These are phyloP conservation scores for Coniosporium apollinis DNA, from an alignment of 495 filamentous ascomycete species.

Conservation along the genomic window DNA sequence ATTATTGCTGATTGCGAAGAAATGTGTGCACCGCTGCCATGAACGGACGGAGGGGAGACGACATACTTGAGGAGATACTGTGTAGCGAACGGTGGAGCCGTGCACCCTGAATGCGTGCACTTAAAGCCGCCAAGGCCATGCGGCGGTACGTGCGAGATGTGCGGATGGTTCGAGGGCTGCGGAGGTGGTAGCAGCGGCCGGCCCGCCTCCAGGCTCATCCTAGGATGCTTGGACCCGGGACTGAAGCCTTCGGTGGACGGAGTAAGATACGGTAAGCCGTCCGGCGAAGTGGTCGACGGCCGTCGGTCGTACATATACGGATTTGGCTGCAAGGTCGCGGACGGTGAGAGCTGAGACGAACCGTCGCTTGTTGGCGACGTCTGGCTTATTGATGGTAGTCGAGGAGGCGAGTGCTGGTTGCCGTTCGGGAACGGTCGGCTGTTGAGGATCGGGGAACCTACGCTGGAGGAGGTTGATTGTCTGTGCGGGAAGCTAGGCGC, in stretches of 20 bases:
- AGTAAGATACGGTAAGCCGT: no score
- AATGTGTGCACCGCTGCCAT: not conserved
- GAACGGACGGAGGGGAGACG: not conserved
- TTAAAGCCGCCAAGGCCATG: slow-evolving; percentile 28
- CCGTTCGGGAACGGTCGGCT: slow-evolving; percentile 10
- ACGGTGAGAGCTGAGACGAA: no score
- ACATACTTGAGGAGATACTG: slow-evolving; percentile 67
- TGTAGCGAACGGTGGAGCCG: slow-evolving; percentile 75
- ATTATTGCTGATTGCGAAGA: not conserved
- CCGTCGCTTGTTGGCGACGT: slow-evolving; percentile 19
- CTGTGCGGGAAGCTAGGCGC: not conserved
- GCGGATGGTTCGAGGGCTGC: slow-evolving; percentile 4
- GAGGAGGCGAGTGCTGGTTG: slow-evolving; percentile 1
- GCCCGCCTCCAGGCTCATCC: slow-evolving; percentile 17
- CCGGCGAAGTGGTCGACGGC: slow-evolving; percentile 15
- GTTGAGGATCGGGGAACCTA: not conserved
- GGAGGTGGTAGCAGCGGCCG: slow-evolving; percentile 16
- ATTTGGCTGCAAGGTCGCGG: slow-evolving; percentile 12
- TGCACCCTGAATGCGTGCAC: slow-evolving; percentile 62
- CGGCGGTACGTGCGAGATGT: slow-evolving; percentile 12
- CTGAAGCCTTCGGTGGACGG: slow-evolving; percentile 19
- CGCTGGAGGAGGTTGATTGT: slow-evolving; percentile 1
- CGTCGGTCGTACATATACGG: slow-evolving; percentile 18
- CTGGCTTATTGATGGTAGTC: slow-evolving; percentile 2
- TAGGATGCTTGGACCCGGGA: slow-evolving; percentile 13